Evolutionary conservation across 2,329 filamentous ascomycete species (phyloP).

Genomic region (Trichoderma breve): DNA sequence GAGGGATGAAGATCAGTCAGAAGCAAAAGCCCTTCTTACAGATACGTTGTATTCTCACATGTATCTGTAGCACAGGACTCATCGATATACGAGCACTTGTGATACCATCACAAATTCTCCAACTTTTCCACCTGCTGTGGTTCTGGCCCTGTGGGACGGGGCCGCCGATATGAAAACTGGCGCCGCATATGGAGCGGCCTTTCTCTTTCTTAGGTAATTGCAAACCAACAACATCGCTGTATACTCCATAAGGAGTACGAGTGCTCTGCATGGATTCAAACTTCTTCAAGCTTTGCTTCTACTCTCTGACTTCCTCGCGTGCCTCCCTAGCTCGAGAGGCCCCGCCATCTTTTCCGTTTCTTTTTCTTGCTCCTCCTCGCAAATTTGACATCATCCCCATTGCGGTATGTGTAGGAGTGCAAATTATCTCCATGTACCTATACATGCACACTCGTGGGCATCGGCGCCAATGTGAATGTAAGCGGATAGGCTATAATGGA

Average conservation of each 20-base stretch:
- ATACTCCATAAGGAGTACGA: neutral
- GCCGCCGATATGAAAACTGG: constrained; percentile 17
- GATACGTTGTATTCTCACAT: neutral
- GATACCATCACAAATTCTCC: neutral
- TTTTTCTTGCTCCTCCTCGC: constrained; percentile 12
- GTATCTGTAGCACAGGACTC: neutral
- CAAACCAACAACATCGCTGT: neutral
- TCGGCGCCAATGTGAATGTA: neutral
- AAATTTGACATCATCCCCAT: neutral
- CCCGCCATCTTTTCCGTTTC: constrained; percentile 13
- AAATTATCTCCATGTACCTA: neutral
- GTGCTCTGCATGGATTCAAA: neutral
- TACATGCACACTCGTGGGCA: neutral
- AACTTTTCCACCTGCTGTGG: neutral
- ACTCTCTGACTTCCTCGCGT: neutral
- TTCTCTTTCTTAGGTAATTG: neutral
- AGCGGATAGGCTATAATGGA: neutral
- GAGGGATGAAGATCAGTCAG: neutral
- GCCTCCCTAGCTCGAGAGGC: neutral
- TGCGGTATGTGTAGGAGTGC: neutral
- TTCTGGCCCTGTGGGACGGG: neutral
- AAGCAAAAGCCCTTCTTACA: neutral
- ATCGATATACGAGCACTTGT: neutral
- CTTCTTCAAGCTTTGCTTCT: neutral
- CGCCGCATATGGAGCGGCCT: neutral